Evolutionary conservation across 2,329 filamentous ascomycete species (phyloP).

Genomic region (Nemania abortiva): DNA sequence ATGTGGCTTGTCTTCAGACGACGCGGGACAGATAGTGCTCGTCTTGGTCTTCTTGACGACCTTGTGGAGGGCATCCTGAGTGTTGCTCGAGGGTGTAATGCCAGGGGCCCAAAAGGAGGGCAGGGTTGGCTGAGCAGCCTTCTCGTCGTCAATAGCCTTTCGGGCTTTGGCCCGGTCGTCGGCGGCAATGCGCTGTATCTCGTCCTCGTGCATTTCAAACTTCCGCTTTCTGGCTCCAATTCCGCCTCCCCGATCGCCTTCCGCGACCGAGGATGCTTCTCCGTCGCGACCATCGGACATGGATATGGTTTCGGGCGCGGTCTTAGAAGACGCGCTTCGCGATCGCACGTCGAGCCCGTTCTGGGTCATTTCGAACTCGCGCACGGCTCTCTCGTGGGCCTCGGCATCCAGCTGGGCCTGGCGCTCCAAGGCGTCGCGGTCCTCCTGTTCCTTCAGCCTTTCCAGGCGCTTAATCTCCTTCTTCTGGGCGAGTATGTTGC

Average conservation of each 20-base stretch:
- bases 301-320: constrained; percentile 49
- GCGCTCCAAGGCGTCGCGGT: constrained; percentile 75
- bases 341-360: constrained; percentile 68
- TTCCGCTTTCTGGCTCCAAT: constrained; percentile 76
- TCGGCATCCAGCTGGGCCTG: constrained; percentile 73
- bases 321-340: constrained; percentile 44
- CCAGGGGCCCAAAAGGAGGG: constrained; percentile 95
- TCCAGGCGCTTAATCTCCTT: constrained; percentile 89
- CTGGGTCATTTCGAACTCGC: constrained; percentile 87
- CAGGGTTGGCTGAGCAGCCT: constrained; percentile 74
- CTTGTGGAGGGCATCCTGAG: constrained; percentile 66
- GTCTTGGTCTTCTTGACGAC: constrained; percentile 73
- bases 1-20: constrained; percentile 74
- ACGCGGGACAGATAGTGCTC: constrained; percentile 81
- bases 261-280: constrained; percentile 37
- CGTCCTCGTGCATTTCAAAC: constrained; percentile 82
- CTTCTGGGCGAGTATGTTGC: constrained; percentile 89
- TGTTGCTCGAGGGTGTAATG: constrained; percentile 77
- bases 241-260: constrained; percentile 50
- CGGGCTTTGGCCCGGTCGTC: constrained; percentile 78
- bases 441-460: constrained; percentile 72
- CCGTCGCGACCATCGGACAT: constrained; percentile 39
- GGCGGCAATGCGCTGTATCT: constrained; percentile 75
- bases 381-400: constrained; percentile 75
- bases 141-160: constrained; percentile 78